Percentiles rank a stretch among this genome's conserved stretches.
Conservation (phyloP, 768 basidiomycete species). For the Thelephora ganbajun region DNA sequence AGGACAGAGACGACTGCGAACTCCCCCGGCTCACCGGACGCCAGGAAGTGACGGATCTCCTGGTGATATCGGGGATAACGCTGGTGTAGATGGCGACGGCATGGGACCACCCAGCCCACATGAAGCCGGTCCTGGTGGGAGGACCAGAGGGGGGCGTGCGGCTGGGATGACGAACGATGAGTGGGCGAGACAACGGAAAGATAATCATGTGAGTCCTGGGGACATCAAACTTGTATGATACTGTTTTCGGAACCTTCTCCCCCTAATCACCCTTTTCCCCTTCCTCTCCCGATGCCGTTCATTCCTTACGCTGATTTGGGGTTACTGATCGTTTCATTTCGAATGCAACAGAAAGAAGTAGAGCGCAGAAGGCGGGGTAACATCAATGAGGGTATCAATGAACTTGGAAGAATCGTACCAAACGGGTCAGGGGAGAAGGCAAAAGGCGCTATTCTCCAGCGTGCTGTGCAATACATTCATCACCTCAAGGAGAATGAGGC, state of each 20-base stretch:
- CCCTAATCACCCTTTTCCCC: neutral
- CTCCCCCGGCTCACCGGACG: neutral
- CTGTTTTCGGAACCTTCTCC: too few species aligned
- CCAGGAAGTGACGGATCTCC: conserved; percentile 5
- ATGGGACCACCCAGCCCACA: neutral
- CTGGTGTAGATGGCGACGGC: conserved; percentile 2
- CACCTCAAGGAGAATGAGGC: conserved; percentile 86
- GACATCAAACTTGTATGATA: neutral
- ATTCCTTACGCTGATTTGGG: too few species aligned
- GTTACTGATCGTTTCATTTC: too few species aligned
- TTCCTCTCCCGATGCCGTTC: neutral
- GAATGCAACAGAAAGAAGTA: conserved; percentile 74
- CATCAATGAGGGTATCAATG: conserved; percentile 94
- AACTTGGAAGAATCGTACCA: conserved; percentile 79
- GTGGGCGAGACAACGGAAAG: conserved; percentile 27
- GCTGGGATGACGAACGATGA: conserved; percentile 23
- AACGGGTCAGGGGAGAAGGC: conserved; percentile 78
- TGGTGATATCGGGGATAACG: conserved; percentile 4
- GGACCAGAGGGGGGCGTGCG: conserved; percentile 13
- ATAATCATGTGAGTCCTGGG: conserved; percentile 27
- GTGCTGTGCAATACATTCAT: conserved; percentile 85
- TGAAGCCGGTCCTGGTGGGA: conserved; percentile 3
- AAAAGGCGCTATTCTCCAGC: conserved; percentile 79
- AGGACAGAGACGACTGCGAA: neutral
- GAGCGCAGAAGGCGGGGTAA: conserved; percentile 89